These are phyloP conservation scores for Stenogyne calaminthoides DNA, from an alignment of 305 asterid species.

Conservation along the genomic window DNA sequence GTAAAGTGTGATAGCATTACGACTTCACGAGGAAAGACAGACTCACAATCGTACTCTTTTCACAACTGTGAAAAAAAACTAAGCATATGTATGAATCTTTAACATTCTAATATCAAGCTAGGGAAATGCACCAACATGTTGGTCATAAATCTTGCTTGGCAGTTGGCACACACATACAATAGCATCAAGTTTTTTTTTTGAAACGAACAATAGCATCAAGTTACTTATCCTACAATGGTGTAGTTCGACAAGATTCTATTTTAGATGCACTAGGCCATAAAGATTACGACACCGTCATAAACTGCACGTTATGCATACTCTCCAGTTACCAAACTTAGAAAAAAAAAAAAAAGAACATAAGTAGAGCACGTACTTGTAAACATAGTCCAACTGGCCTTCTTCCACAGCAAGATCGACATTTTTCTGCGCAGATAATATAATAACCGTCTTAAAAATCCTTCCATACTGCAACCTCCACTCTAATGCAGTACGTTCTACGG, in stretches of 20 bases:
- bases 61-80: not conserved
- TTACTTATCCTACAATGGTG: slow-evolving; percentile 17
- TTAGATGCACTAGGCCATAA: not conserved
- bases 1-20: not conserved
- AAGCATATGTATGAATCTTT: not conserved
- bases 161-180: not conserved
- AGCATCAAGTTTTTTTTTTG: too few relatives aligned
- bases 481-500: slow-evolving; percentile 94
- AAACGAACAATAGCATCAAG: too few relatives aligned
- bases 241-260: slow-evolving; percentile 5
- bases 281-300: not conserved
- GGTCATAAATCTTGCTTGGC: not conserved
- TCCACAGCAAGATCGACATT: slow-evolving; percentile 88
- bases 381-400: slow-evolving; percentile 69
- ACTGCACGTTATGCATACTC: not conserved
- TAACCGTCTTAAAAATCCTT: slow-evolving; percentile 93
- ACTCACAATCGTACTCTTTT: not conserved
- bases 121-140: not conserved
- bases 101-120: not conserved
- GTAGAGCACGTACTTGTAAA: slow-evolving; percentile 72
- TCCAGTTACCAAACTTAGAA: not conserved
- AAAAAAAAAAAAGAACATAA: not conserved
- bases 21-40: not conserved
- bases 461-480: slow-evolving; percentile 99
- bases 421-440: slow-evolving; percentile 72